These are phyloP conservation scores for Flaveria trinervia DNA, from an alignment of 129 eudicot species.

Conservation along the genomic window DNA sequence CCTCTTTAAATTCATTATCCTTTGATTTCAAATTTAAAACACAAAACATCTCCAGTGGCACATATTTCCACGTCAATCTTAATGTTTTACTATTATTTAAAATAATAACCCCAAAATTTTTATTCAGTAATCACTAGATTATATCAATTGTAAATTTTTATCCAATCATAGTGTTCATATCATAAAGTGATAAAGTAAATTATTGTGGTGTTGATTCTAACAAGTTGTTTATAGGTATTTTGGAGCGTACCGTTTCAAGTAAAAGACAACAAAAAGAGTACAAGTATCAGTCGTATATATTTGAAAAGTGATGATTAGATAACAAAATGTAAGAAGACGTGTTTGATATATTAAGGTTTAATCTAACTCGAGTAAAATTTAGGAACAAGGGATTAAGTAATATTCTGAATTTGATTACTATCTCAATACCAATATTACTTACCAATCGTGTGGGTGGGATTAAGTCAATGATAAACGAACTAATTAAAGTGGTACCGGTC, in stretches of 20 bases:
- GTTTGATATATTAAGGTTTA: neutral
- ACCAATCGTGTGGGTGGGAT: no score
- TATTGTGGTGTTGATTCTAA: no score
- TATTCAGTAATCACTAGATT: neutral
- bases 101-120: neutral
- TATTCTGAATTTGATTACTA: no score
- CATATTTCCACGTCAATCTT: neutral
- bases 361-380: no score
- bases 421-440: no score
- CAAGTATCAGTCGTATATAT: neutral
- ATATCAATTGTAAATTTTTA: neutral
- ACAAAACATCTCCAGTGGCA: slow-evolving; percentile 1
- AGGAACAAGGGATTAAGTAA: neutral
- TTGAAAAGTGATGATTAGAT: neutral
- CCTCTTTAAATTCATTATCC: neutral
- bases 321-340: neutral
- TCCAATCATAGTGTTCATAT: neutral
- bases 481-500: no score
- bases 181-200: no score
- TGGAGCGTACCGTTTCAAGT: neutral
- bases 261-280: neutral
- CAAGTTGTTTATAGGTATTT: no score
- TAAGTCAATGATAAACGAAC: no score
- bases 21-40: neutral
- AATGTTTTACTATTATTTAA: neutral